Evolutionary conservation across 306 rosid genomes (phyloP), one percentile per base, ranked within the genome.

Genomic region (Canavalia ensiformis): DNA sequence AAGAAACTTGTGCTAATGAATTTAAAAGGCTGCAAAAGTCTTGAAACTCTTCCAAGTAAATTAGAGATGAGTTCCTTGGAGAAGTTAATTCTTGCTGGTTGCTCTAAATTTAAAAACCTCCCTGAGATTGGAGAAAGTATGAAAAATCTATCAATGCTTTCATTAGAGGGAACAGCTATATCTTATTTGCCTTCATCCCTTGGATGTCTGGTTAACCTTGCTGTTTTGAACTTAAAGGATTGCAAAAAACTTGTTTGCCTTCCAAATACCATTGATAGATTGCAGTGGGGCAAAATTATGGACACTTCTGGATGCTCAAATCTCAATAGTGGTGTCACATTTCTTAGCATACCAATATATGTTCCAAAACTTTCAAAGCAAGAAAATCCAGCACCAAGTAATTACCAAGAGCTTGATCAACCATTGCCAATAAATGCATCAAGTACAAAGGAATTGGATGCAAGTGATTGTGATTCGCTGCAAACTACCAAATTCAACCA

Each of bases 11-110:
- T 18, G 10, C 0, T 56, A 5, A 0, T 78, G 3, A n/a, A 78
- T 57, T 72, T 84, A 2, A 4, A 59, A 47, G n/a, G 4, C 3
- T 83, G 86, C 63, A 71, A 2, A 29, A 63, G 30, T 31, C 83
- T 83, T 9, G 71, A 77, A 12, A 7, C 30, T 44, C 75, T 77
- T 77, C 83, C 83, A 11, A 52, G 37, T 25, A 83, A 34, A 47
- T 33, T 83, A 69, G 83, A 71, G 49, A 71, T 72, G 76, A 5
- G 60, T 13, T 67, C 82, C 4, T 11, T 72, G 2, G 6, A 39
- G 30, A 4, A 8, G 1, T 31, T 72, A 2, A 13, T 1, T 41
- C 66, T 80, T 28, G 34, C 37, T 0, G 74, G 66, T 0, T 72
- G 84, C 30, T 60, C 11, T 1, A 11, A 52, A 50, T 2, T 80